Percentiles rank a stretch among this genome's conserved stretches.
Evolutionary conservation across 208 protist species (phyloP).

Genomic region (Trypanosoma avium): DNA sequence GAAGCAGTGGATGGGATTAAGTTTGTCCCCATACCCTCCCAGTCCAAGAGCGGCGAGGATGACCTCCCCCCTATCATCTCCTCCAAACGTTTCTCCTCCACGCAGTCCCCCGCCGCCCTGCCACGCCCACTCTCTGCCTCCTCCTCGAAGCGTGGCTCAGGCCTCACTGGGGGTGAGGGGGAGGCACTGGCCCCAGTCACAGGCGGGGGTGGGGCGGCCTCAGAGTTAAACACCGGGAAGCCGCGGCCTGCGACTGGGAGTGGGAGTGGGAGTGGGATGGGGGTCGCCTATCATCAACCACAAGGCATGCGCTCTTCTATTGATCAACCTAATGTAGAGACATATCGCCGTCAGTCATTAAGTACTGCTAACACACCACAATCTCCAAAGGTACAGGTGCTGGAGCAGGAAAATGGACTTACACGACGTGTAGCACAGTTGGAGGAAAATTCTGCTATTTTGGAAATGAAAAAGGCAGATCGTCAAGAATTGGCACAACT

Average conservation of each 20-base stretch:
- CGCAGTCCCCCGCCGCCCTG: not conserved
- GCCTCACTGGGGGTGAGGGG: not conserved
- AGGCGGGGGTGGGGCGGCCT: not conserved
- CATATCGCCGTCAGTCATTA: constrained; percentile 26
- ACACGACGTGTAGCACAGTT: constrained; percentile 63
- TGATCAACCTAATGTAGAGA: constrained; percentile 19
- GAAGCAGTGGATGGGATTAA: constrained; percentile 39
- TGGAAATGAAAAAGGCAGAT: constrained; percentile 83
- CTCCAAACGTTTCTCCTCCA: not conserved
- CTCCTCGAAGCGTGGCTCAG: constrained; percentile 4
- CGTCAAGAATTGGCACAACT: constrained; percentile 60
- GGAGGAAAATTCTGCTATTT: constrained; percentile 65
- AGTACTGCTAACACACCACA: constrained; percentile 1
- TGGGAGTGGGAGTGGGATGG: too few relatives aligned
- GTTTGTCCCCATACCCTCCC: not conserved
- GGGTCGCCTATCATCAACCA: too few relatives aligned
- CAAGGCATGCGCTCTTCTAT: not conserved
- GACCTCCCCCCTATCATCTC: not conserved
- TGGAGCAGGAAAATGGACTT: constrained; percentile 54
- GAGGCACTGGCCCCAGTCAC: not conserved
- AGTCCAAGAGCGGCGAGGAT: not conserved
- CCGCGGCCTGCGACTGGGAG: not conserved
- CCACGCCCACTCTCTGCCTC: not conserved
- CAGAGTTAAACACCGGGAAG: not conserved
- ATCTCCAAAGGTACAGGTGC: constrained; percentile 16